A percentile compares a stretch with the other conserved stretches of the same genome.
Conservation (phyloP, 352 stramenopile species). For the Globisporangium perplexum region DNA sequence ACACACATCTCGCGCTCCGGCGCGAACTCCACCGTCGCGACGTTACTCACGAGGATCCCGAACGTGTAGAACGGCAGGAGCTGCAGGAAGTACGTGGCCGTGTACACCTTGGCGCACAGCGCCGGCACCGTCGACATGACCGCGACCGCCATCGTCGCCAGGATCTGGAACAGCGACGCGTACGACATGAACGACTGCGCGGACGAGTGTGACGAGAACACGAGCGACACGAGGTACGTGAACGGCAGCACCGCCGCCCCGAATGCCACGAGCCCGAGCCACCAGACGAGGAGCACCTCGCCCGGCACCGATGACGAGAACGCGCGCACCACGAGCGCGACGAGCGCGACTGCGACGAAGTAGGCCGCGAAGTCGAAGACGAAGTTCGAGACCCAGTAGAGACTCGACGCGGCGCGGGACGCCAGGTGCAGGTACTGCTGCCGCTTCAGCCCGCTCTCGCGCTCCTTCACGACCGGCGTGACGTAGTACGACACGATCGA, state of each 20-base stretch:
- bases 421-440: conserved; percentile 69
- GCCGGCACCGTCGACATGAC: conserved; percentile 40
- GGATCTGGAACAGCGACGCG: conserved; percentile 59
- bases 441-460: conserved; percentile 62
- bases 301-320: conserved; percentile 28
- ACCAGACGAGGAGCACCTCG: conserved; percentile 33
- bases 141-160: conserved; percentile 43
- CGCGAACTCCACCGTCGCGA: conserved; percentile 43
- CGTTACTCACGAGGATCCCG: conserved; percentile 34
- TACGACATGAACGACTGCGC: conserved; percentile 79
- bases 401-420: conserved; percentile 29
- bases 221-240: conserved; percentile 57
- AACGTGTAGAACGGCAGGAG: conserved; percentile 62
- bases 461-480: conserved; percentile 57
- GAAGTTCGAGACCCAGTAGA: conserved; percentile 71
- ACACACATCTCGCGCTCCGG: conserved; percentile 43
- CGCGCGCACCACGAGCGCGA: conserved; percentile 29
- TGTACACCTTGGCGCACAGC: conserved; percentile 40
- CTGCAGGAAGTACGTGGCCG: conserved; percentile 38
- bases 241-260: conserved; percentile 57
- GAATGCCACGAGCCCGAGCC: conserved; percentile 29
- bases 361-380: conserved; percentile 59
- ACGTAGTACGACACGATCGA: conserved; percentile 66
- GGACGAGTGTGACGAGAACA: conserved; percentile 71
- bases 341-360: conserved; percentile 18